A percentile compares a stretch with the other conserved stretches of the same genome.
phyloP scores from a whole-genome alignment of 1,284 basidiomycete genomes.

The Tremellales sp. region DNA sequence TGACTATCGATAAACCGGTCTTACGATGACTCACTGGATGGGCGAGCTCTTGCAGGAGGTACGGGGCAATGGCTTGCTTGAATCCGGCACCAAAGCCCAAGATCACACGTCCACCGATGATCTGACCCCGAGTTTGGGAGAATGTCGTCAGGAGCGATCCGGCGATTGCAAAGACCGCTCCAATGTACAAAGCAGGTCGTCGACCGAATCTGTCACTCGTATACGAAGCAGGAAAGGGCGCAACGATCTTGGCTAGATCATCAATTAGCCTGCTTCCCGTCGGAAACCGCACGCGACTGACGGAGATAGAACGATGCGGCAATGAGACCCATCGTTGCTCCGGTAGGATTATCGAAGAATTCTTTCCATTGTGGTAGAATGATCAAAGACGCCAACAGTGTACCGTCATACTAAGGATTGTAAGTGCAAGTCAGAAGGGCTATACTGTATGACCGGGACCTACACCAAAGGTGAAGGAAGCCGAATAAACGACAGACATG shows the following conservation, averaged over 20 bases:
- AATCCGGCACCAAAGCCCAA: conserved; percentile 25
- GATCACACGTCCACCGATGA: conserved; percentile 18
- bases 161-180: conserved; percentile 22
- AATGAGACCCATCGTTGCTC: conserved; percentile 22
- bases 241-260: conserved; percentile 8
- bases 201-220: conserved; percentile 22
- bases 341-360: conserved; percentile 16
- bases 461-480: conserved; percentile 23
- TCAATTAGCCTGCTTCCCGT: not conserved
- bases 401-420: conserved; percentile 17
- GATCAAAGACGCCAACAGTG: conserved; percentile 18
- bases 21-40: conserved; percentile 21
- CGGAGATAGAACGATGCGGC: conserved; percentile 17
- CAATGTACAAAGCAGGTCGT: conserved; percentile 20
- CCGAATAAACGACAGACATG: conserved; percentile 19
- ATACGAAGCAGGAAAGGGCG: conserved; percentile 21
- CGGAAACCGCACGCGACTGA: not conserved
- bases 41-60: conserved; percentile 22
- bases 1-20: not conserved
- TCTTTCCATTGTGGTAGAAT: conserved; percentile 20
- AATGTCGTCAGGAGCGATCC: conserved; percentile 30
- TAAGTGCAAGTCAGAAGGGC: not conserved
- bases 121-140: conserved; percentile 11
- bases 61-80: conserved; percentile 21
- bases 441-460: conserved; percentile 15